These are phyloP conservation scores for Suillus luteus DNA, from an alignment of 768 basidiomycete genomes.

Conservation along the genomic window DNA sequence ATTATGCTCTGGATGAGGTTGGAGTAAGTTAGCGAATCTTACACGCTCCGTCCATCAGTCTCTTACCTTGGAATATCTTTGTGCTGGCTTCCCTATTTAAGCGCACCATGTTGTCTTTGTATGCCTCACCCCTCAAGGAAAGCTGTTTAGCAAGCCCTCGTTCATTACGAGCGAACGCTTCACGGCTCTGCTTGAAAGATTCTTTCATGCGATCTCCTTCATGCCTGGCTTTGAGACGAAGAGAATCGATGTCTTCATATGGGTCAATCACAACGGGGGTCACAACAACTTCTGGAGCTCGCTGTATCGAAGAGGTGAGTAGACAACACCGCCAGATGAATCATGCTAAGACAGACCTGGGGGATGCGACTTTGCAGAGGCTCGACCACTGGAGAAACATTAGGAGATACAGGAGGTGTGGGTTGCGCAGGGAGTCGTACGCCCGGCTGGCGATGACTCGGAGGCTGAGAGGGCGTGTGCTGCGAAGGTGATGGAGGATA, in stretches of 20 bases:
- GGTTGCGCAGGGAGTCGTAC: background rate
- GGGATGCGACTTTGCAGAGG: background rate
- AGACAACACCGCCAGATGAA: background rate
- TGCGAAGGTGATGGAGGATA: background rate
- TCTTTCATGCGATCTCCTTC: slow-evolving; percentile 74
- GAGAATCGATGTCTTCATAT: slow-evolving; percentile 44
- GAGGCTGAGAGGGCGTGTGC: background rate
- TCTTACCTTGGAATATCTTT: slow-evolving; percentile 78
- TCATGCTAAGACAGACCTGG: background rate
- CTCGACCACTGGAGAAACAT: background rate
- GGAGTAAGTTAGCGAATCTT: background rate
- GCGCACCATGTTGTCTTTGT: slow-evolving; percentile 70
- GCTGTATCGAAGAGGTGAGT: background rate
- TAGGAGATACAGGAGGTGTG: background rate
- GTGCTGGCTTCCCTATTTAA: slow-evolving; percentile 75
- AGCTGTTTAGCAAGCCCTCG: slow-evolving; percentile 75
- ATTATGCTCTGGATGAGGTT: slow-evolving; percentile 9
- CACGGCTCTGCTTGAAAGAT: slow-evolving; percentile 63
- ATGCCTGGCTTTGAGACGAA: slow-evolving; percentile 69
- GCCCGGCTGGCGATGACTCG: background rate
- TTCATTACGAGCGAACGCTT: slow-evolving; percentile 68
- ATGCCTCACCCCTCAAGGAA: slow-evolving; percentile 73
- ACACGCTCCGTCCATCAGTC: slow-evolving; percentile 18
- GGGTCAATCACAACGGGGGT: background rate
- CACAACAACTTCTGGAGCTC: background rate